A percentile compares a stretch with the other conserved stretches of the same genome.
These are phyloP conservation scores for Sugiyamaella qingdaonensis DNA, from an alignment of 805 yeast species.

Conservation along the genomic window DNA sequence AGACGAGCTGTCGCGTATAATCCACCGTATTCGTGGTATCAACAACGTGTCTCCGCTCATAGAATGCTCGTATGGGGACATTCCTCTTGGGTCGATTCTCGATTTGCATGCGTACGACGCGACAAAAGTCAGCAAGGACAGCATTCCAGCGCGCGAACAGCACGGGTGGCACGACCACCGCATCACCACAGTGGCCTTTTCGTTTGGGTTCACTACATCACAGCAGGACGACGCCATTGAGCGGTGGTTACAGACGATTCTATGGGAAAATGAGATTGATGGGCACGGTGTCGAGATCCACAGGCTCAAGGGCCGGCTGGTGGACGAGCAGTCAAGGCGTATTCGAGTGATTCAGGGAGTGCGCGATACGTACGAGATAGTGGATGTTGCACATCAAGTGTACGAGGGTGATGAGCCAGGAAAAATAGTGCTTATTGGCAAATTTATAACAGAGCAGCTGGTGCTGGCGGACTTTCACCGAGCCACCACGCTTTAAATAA, in stretches of 20 bases:
- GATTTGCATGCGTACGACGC: constrained; percentile 76
- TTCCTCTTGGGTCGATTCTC: constrained; percentile 60
- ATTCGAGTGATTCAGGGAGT: constrained; percentile 77
- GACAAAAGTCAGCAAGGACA: constrained; percentile 14
- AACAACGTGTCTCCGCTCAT: constrained; percentile 66
- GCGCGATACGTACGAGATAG: constrained; percentile 82
- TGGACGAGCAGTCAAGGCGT: constrained; percentile 24
- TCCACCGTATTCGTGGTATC: constrained; percentile 45
- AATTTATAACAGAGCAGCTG: constrained; percentile 41
- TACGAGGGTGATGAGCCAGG: constrained; percentile 40
- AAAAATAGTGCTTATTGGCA: constrained; percentile 74
- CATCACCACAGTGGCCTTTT: constrained; percentile 50
- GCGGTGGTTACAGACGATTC: constrained; percentile 57
- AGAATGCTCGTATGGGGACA: constrained; percentile 69
- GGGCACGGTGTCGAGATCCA: constrained; percentile 60
- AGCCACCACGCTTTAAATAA: neutral
- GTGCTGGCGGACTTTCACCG: constrained; percentile 11
- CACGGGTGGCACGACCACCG: constrained; percentile 30
- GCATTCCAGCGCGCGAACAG: constrained; percentile 10
- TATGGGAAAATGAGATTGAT: constrained; percentile 65
- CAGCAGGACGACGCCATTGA: constrained; percentile 49
- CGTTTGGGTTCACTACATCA: constrained; percentile 40
- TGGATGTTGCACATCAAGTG: constrained; percentile 38
- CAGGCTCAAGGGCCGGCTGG: constrained; percentile 72
- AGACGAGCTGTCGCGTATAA: constrained; percentile 33